Evolutionary conservation across 2,329 filamentous ascomycete species (phyloP), one percentile per base, ranked within the genome.

Genomic region (Coccinonectria pachysandricola): DNA sequence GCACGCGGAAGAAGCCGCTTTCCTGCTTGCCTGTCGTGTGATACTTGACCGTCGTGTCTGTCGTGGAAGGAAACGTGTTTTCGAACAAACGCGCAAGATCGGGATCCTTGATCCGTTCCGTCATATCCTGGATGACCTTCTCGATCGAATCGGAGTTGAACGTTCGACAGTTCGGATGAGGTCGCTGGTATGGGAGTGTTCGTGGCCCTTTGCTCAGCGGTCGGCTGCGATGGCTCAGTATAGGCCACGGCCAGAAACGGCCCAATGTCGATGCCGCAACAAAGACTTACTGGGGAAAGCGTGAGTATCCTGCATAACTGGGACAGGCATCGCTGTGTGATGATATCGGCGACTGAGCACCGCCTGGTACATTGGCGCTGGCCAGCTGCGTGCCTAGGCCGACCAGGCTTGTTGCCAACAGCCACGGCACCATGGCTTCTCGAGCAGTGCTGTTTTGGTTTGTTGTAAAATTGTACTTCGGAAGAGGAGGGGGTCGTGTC

Each of bases 61-160:
- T 72, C 1, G 54, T 57, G 35, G 91, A 93, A 4, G 88, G 88
- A 39, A 92, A 96, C 3, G 88, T 78, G 50, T 98, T 98, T 51
- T 93, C 85, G 50, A 98, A 98, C 8, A 98, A 64, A 14, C 87
- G 76, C 4, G 88, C 88, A 8, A 98, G 71, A 44, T 96, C 91
- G 10, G 79, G 79, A 46, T 96, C 79, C 32, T 77, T 68, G 60
- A 98, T 81, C 27, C 74, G 78, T 15, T 71, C 67, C 5, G 79
- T 91, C 40, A 98, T 66, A 41, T 95, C 76, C 15, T 74, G 54
- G 36, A 98, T 95, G 26, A 95, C 81, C 46, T 81, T 68, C 53
- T 98, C 91, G 23, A 96, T 92, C 4, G 79, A 68, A 13, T 80
- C 72, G 1, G 87, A 95, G 30, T 75, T 71, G 57, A 96, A 98